Evolutionary conservation across 2,329 filamentous ascomycete species (phyloP).

Genomic region (Tympanopsis confertula): DNA sequence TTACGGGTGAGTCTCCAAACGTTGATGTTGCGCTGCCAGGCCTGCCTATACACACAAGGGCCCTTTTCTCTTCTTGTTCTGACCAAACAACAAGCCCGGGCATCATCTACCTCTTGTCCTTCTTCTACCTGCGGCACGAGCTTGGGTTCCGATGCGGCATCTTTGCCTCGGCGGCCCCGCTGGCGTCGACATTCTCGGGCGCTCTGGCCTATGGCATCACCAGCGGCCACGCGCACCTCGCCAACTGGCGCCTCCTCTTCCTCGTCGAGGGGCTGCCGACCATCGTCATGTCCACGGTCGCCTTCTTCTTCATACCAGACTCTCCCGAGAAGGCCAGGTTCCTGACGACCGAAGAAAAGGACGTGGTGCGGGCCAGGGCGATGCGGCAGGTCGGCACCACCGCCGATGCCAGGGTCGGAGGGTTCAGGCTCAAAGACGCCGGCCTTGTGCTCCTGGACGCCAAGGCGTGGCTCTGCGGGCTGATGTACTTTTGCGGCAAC

Average conservation of each 20-base stretch:
- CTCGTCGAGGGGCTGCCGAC: constrained; percentile 21
- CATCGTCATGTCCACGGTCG: constrained; percentile 14
- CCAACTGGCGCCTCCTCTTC: constrained; percentile 23
- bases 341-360: constrained; percentile 8
- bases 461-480: background rate
- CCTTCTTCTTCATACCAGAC: constrained; percentile 14
- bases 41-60: no score
- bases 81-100: no score
- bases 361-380: background rate
- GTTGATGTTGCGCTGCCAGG: no score
- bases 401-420: background rate
- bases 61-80: no score
- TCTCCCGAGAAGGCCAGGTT: constrained; percentile 2
- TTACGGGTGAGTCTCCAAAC: no score
- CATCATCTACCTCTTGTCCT: constrained; percentile 12
- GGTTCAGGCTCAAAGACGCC: background rate
- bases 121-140: constrained; percentile 13
- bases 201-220: constrained; percentile 60
- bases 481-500: constrained; percentile 1
- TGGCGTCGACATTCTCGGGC: constrained; percentile 60
- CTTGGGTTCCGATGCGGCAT: constrained; percentile 12
- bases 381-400: background rate
- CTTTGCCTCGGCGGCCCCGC: constrained; percentile 34
- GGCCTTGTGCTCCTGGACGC: background rate
- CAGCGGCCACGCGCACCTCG: constrained; percentile 34